Percentiles rank a stretch among this genome's conserved stretches.
phyloP scores from a whole-genome alignment of 2,329 filamentous ascomycete species.

The Calonectria naviculata region DNA sequence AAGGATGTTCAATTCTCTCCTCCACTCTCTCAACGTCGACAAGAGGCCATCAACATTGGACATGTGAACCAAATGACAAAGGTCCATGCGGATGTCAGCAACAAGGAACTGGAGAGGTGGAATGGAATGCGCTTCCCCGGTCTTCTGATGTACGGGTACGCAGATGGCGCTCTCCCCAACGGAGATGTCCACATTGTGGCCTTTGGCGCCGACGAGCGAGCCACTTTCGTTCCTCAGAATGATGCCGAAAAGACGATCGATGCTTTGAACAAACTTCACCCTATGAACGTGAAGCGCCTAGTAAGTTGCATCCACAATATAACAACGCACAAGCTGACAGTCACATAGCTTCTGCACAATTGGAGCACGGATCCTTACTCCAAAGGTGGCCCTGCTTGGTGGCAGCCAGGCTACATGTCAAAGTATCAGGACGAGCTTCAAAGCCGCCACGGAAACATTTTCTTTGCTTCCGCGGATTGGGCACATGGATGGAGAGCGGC shows the following conservation, averaged over 20 bases:
- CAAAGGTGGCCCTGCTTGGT: conserved; percentile 33
- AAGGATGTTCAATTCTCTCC: conserved; percentile 13
- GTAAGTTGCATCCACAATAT: neutral
- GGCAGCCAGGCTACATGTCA: conserved; percentile 33
- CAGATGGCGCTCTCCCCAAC: conserved; percentile 20
- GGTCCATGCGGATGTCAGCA: conserved; percentile 29
- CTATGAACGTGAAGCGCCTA: conserved; percentile 25
- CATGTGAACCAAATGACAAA: conserved; percentile 36
- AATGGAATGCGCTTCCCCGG: conserved; percentile 28
- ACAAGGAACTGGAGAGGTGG: conserved; percentile 29
- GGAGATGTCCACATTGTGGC: conserved; percentile 20
- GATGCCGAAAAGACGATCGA: conserved; percentile 21
- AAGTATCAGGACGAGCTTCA: conserved; percentile 41
- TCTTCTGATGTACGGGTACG: conserved; percentile 28
- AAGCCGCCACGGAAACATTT: conserved; percentile 37
- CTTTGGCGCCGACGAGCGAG: conserved; percentile 23
- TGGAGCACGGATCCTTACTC: conserved; percentile 41
- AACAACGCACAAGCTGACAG: neutral
- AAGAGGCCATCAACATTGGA: conserved; percentile 19
- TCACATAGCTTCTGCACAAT: conserved; percentile 30
- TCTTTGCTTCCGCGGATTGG: conserved; percentile 41
- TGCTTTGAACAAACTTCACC: conserved; percentile 22
- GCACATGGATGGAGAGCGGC: conserved; percentile 41
- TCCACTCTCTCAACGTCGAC: neutral
- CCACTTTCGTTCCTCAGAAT: conserved; percentile 15